Evolutionary conservation across 1,284 basidiomycete species (phyloP), one percentile per base, ranked within the genome.

Genomic region (Golubevia sp.): DNA sequence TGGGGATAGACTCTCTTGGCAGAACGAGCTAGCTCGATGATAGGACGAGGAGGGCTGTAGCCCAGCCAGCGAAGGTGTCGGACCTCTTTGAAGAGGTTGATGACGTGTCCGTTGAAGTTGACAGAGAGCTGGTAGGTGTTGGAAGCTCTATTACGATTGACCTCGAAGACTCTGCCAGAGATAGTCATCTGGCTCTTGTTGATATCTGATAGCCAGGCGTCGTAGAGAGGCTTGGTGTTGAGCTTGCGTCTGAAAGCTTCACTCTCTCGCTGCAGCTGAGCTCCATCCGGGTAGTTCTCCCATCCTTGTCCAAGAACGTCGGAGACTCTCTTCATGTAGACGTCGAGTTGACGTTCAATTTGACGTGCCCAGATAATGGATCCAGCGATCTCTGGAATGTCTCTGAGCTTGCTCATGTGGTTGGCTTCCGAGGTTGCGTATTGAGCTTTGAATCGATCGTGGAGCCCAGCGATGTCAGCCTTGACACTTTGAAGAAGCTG

Each of bases 301-400:
- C 96, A 99, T 5, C 94, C 95, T 84, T 94, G 94, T 7, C 96
- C 97, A 11, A 99, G 90, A 2, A 99, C 97, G 82, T 98, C 96
- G 82, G 98, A 95, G 58, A 99, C 96, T n/a, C 95, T 92, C 84
- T 95, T 97, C 94, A 99, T 98, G 86, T 98, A 98, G 2, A 93
- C 91, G 70, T 92, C 88, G 13, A 99, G 89, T 84, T 99, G 97
- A 5, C 94, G 90, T 80, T 98, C 96, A 71, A 99, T 99, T 86
- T 99, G 96, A 7, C 92, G 89, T 0, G 96, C 96, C 96, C 97
- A 99, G 77, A 97, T 93, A 84, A 99, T 97, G 15, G 97, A 93
- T 26, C 95, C 94, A 2, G 96, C 93, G 61, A 99, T 97, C 21
- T 95, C 94, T 2, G 96, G 95, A 11, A 99, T 87, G 84, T 99